Evolutionary conservation across 108 stramenopile genomes (phyloP), one percentile per base, ranked within the genome.

Genomic region (Pseudonitzschia pungens): DNA sequence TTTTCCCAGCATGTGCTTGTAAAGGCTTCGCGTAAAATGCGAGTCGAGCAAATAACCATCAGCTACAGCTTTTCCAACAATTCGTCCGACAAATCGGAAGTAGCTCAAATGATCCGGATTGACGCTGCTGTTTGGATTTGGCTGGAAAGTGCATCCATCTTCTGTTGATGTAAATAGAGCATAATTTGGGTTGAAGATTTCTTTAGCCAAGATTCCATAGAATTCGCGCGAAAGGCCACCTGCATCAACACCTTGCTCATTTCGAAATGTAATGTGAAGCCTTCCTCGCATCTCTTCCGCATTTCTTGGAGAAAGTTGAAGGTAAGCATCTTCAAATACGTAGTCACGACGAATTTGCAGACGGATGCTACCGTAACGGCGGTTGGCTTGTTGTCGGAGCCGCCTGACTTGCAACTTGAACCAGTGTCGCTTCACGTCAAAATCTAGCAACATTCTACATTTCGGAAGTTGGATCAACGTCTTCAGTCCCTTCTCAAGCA

Each of bases 181-280:
- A 76, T 98, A 98, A 77, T 97, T 96, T 50, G 97, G 95, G 80
- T 99, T 98, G 84, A 99, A 98, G 70, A 98, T 98, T 67, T 98
- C 97, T 72, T 96, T 95, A 4, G 99, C 94, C 44, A 99, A 77
- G 65, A 99, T 94, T 48, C 86, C 91, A 81, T 96, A 99, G 74
- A 97, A 98, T 85, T 99, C 99, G 16, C 98, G 83, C 24, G 97
- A 95, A 5, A 99, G 75, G 4, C 99, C 99, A 18, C 99, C 99
- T 16, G 99, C 99, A 74, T 99, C 99, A 66, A 98, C 90, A n/a
- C 99, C 99, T 65, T 97, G 94, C 76, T 99, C 99, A 65, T 95
- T 83, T 4, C 81, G 81, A 79, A 99, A 99, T n/a, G 95, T 94
- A 55, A 99, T 87, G 62, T 95, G 89, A 26, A 99, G 83, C 20